Conservation (phyloP, 1,139 yeast genomes). For the Trichomonascaceae sp. region DNA sequence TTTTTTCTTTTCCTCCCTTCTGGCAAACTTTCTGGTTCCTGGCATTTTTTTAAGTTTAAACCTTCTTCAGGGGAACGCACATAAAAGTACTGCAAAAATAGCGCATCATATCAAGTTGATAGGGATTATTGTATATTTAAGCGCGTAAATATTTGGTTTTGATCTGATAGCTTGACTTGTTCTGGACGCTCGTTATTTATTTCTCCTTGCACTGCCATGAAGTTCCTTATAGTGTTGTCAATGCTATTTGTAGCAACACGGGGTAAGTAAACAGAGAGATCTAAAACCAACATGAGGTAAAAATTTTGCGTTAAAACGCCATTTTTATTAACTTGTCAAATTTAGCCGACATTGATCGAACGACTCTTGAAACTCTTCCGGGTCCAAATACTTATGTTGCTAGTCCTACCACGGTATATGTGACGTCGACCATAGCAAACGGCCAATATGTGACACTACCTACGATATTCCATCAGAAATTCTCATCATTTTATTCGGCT, state of each 20-base stretch:
- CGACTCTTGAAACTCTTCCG: slow-evolving; percentile 13
- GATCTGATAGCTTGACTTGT: neutral
- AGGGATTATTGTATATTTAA: neutral
- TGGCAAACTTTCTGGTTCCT: neutral
- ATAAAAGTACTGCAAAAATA: neutral
- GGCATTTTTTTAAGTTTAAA: neutral
- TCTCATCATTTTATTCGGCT: slow-evolving; percentile 36
- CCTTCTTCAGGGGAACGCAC: neutral
- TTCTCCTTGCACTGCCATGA: neutral
- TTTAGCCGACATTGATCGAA: slow-evolving; percentile 13
- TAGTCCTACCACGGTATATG: slow-evolving; percentile 45
- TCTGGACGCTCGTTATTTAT: neutral
- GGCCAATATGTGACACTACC: slow-evolving; percentile 39
- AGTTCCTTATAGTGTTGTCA: neutral
- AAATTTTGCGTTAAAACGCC: no score
- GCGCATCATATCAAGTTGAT: neutral
- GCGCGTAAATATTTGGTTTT: neutral
- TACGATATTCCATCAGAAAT: slow-evolving; percentile 46
- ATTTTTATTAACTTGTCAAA: no score
- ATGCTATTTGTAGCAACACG: neutral
- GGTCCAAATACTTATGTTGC: slow-evolving; percentile 12
- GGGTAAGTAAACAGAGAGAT: neutral
- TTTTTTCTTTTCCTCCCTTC: no score
- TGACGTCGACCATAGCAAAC: slow-evolving; percentile 40
- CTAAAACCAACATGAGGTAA: neutral